Evolutionary conservation across 352 stramenopile species (phyloP), one percentile per base, ranked within the genome.

Genomic region (Phytophthora cryptogea): DNA sequence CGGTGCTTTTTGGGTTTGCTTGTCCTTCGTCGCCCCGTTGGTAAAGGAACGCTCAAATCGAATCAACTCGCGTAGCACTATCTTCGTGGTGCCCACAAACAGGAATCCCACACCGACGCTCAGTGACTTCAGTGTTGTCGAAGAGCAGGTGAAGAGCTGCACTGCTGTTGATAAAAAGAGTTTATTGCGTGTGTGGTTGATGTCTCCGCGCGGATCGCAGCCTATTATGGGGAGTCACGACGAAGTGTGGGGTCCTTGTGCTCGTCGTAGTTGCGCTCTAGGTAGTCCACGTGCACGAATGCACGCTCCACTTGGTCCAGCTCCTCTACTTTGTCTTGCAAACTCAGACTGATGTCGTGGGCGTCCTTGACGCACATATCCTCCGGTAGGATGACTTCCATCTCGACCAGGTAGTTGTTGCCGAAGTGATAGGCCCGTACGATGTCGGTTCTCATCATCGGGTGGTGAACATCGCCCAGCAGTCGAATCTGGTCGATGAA

Each of bases 241-340:
- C 83, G 81, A 40, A 90, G 54, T 6, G 86, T 95, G 36, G 83
- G 80, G 59, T 93, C 84, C 71, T 95, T 95, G 69, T 96, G 88
- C 63, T 96, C 88, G 54, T 95, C 85, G 60, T 95, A 93, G 72
- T 90, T 87, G 39, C 87, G 87, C 43, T 82, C 77, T 41, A 96
- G 74, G 65, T 98, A 99, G 81, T 99, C 96, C 46, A 99, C 96
- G 66, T 99, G 96, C 41, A 99, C 96, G 76, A 99, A 99, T 45
- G 94, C 97, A 40, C 96, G 89, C 79, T 99, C 96, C 10, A 99
- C 96, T 66, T 95, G 89, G 59, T 98, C 90, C n/a, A 97, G 69
- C 37, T 76, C 85, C 70, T 99, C 96, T 66, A 99, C 94, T 66
- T 98, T 97, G 63, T 97, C 89, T 66, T 99, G 96, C 44, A 99